Base-by-base conservation (phyloP, 2,329 filamentous ascomycete genomes). In the Epichloe scottii region DNA sequence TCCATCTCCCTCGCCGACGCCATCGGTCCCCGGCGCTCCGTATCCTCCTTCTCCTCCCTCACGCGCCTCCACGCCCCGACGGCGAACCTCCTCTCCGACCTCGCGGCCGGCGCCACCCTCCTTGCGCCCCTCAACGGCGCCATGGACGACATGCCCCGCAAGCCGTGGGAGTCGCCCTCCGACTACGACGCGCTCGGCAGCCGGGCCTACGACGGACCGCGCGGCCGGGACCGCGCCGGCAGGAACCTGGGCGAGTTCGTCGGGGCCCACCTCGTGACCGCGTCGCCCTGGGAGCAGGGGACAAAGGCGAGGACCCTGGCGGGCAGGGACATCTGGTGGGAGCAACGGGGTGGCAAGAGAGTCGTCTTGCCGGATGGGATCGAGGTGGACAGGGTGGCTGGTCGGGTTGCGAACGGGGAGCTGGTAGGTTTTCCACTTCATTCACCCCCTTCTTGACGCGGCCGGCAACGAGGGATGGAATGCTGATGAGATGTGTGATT, bases 111-210 rank as follows among this genome's bases (percentile, higher is more conserved):
- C 64, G 87, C 87, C 15, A 23, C 23, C 26, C 3, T 97, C 23
- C 79, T 97, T 3, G 91, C 90, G 5, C 93, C 93, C 0, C 72
- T 87, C 50, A 97, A 98, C 72, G 81, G 78, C 17, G 89, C 84
- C 3, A 81, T 98, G 61, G 85, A 86, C 57, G 71, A 68, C 1
- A 72, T 97, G 23, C 87, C 89, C 1, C 76, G 85, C 49, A 97
- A 96, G 66, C 90, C 90, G 0, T 95, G 88, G 88, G 87, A 86
- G 60, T 73, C 90, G 55, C 79, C 85, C 0, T 68, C 76, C 49
- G 89, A 95, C 62, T 80, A 85, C 45, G 89, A 89, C 0, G 71
- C 75, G 1, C 19, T 21, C 19, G 19, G 19, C 19, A 21, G 19
- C 19, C 19, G 3, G 3, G 19, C 19, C 26, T 8, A 30, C 26